phyloP scores from a whole-genome alignment of 1,284 basidiomycete genomes.

The Athelia sp. region DNA sequence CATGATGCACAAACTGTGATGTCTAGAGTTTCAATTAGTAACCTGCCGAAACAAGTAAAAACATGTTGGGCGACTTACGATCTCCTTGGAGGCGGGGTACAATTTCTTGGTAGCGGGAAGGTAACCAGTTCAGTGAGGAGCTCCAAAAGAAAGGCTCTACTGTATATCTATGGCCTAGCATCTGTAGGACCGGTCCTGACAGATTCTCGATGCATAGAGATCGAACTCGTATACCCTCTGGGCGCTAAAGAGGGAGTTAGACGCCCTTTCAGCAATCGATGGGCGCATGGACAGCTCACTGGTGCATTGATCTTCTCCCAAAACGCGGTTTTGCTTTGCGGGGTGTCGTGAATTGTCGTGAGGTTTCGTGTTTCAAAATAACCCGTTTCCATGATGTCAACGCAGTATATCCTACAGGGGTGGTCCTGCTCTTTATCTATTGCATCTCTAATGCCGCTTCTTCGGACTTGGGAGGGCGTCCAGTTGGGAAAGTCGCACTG shows the following conservation, averaged over 20 bases:
- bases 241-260: not conserved
- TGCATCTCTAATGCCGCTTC: constrained; percentile 30
- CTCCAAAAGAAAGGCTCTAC: constrained; percentile 38
- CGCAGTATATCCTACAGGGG: constrained; percentile 26
- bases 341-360: not conserved
- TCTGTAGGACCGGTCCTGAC: constrained; percentile 38
- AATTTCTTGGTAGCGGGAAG: constrained; percentile 13
- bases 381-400: constrained; percentile 31
- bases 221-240: not conserved
- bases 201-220: constrained; percentile 38
- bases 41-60: not conserved
- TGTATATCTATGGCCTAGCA: constrained; percentile 29
- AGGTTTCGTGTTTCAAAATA: constrained; percentile 16
- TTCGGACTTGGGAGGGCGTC: constrained; percentile 36
- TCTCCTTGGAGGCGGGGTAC: not conserved
- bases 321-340: not conserved
- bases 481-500: constrained; percentile 42
- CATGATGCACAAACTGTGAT: constrained; percentile 30
- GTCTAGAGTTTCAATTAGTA: constrained; percentile 20
- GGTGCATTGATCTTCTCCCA: not conserved
- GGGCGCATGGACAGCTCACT: not conserved
- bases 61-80: not conserved
- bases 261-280: not conserved
- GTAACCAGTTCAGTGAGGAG: constrained; percentile 43
- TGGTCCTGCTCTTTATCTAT: constrained; percentile 15